These are phyloP conservation scores for Botrytis tulipae DNA, from an alignment of 2,329 filamentous ascomycete species.

Conservation along the genomic window DNA sequence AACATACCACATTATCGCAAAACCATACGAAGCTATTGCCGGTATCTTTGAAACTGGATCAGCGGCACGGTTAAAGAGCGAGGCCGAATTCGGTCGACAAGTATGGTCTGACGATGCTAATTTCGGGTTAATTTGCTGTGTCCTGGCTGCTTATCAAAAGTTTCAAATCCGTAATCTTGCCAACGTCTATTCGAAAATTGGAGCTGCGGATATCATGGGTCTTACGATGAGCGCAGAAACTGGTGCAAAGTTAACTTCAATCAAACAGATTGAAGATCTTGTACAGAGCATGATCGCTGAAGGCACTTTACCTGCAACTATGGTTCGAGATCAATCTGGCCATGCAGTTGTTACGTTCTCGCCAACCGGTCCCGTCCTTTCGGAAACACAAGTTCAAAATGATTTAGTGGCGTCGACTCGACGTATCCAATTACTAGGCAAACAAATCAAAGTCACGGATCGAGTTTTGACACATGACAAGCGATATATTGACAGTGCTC, in stretches of 20 bases:
- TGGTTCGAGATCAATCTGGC: slow-evolving; percentile 43
- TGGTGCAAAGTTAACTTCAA: slow-evolving; percentile 43
- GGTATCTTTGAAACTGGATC: slow-evolving; percentile 63
- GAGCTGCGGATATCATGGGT: slow-evolving; percentile 51
- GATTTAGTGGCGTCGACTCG: slow-evolving; percentile 45
- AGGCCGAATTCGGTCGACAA: slow-evolving; percentile 57
- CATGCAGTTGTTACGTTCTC: slow-evolving; percentile 53
- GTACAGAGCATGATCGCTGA: slow-evolving; percentile 55
- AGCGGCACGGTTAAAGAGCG: slow-evolving; percentile 59
- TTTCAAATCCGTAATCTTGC: slow-evolving; percentile 74
- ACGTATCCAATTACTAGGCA: slow-evolving; percentile 47
- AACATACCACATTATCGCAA: slow-evolving; percentile 57
- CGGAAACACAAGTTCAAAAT: slow-evolving; percentile 52
- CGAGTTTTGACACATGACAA: slow-evolving; percentile 54
- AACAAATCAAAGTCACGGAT: slow-evolving; percentile 52
- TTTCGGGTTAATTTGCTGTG: slow-evolving; percentile 64
- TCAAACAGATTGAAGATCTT: slow-evolving; percentile 47
- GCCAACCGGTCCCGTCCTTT: slow-evolving; percentile 43
- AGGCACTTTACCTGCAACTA: slow-evolving; percentile 51
- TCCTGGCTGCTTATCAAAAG: slow-evolving; percentile 68
- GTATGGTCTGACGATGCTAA: slow-evolving; percentile 74
- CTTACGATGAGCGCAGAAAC: slow-evolving; percentile 56
- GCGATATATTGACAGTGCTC: slow-evolving; percentile 51
- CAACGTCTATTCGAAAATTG: slow-evolving; percentile 64
- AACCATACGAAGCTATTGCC: slow-evolving; percentile 69